A percentile compares a stretch with the other conserved stretches of the same genome.
Evolutionary conservation across 768 basidiomycete species (phyloP).

Genomic region (Leccinum barrowsii): DNA sequence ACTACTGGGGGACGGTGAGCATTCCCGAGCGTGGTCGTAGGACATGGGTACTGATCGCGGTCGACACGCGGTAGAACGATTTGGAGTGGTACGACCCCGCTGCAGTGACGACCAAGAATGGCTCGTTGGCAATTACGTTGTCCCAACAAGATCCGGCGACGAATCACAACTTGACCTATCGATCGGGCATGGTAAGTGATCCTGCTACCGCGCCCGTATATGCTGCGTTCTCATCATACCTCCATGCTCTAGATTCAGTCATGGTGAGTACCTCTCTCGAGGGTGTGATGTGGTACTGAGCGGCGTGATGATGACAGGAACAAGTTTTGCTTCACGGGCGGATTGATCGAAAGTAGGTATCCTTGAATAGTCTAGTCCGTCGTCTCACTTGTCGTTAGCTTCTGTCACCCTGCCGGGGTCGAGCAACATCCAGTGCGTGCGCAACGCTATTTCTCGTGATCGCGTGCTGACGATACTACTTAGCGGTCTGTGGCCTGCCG

Average conservation of each 20-base stretch:
- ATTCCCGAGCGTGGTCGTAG: too few species aligned
- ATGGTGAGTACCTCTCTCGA: conserved; percentile 17
- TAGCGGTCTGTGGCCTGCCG: conserved; percentile 48
- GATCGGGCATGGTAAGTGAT: conserved; percentile 34
- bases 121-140: conserved; percentile 49
- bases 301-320: conserved; percentile 35
- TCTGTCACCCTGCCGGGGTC: conserved; percentile 41
- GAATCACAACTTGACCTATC: conserved; percentile 49
- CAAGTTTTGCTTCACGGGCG: conserved; percentile 81
- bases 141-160: conserved; percentile 36
- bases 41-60: conserved; percentile 3
- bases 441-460: not conserved
- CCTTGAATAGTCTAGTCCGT: not conserved
- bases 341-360: conserved; percentile 51
- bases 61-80: conserved; percentile 26
- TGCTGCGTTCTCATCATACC: conserved; percentile 23
- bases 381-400: conserved; percentile 22
- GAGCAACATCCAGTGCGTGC: conserved; percentile 34
- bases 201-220: not conserved
- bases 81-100: conserved; percentile 61
- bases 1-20: conserved; percentile 64
- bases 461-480: conserved; percentile 6
- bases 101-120: conserved; percentile 48
- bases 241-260: conserved; percentile 26
- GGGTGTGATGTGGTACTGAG: not conserved